Conservation (phyloP, 441 rosid species). For the Dalechampia spathulata region DNA sequence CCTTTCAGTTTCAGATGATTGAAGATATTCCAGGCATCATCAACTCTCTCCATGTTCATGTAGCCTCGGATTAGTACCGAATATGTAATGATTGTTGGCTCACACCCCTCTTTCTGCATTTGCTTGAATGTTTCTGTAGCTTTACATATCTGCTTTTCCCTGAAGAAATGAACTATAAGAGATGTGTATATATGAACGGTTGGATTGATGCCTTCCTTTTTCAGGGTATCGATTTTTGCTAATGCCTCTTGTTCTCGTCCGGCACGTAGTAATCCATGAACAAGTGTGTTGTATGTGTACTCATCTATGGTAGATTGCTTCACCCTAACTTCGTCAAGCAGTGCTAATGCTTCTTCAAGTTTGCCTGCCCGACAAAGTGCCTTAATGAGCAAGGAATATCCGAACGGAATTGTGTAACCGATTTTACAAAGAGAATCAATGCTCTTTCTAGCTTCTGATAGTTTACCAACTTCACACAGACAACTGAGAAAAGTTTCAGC, state of each 20-base stretch:
- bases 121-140: conserved; percentile 36
- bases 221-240: conserved; percentile 58
- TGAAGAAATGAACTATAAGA: conserved; percentile 54
- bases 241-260: conserved; percentile 54
- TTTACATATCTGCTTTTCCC: conserved; percentile 45
- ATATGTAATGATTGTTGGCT: conserved; percentile 59
- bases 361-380: conserved; percentile 68
- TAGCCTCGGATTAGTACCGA: conserved; percentile 64
- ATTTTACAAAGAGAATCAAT: conserved; percentile 33
- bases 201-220: conserved; percentile 44
- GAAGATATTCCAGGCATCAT: conserved; percentile 56
- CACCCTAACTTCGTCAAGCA: conserved; percentile 30
- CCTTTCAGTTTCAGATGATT: conserved; percentile 41
- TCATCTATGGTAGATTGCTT: conserved; percentile 39
- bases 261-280: conserved; percentile 46
- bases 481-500: conserved; percentile 54
- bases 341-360: conserved; percentile 52
- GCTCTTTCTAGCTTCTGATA: conserved; percentile 49
- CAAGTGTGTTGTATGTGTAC: conserved; percentile 53
- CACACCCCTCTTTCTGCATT: conserved; percentile 50
- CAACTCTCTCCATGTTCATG: conserved; percentile 38
- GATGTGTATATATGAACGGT: conserved; percentile 69
- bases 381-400: conserved; percentile 55
- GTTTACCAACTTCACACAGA: conserved; percentile 50
- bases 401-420: conserved; percentile 47